Evolutionary conservation across 208 protist genomes (phyloP).

Genomic region (Leishmania turanica): DNA sequence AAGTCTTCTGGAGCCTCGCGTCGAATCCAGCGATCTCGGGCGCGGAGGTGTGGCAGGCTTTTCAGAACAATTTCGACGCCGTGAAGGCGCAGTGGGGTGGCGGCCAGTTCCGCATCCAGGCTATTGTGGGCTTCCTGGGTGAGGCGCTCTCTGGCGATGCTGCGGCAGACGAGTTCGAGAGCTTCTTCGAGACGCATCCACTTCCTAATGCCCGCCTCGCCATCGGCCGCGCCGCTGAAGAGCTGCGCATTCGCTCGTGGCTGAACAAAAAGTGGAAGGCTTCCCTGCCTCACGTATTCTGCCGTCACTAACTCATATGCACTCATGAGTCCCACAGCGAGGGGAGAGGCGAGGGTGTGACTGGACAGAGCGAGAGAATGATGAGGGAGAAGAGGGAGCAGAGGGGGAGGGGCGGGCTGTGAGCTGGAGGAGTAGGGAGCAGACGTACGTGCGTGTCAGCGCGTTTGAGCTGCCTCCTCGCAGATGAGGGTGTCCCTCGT

Average conservation of each 20-base stretch:
- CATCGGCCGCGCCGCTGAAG: constrained; percentile 68
- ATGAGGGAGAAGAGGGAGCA: neutral
- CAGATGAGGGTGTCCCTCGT: too few relatives aligned
- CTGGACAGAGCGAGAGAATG: neutral
- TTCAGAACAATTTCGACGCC: constrained; percentile 68
- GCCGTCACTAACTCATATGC: constrained; percentile 1
- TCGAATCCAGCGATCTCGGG: constrained; percentile 49
- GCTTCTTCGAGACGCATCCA: constrained; percentile 76
- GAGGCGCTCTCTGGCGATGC: constrained; percentile 55
- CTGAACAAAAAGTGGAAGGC: constrained; percentile 61
- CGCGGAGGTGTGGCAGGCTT: constrained; percentile 70
- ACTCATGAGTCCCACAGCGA: neutral
- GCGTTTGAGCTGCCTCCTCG: neutral
- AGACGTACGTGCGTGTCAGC: neutral
- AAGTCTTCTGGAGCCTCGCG: constrained; percentile 56
- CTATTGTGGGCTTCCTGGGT: constrained; percentile 68
- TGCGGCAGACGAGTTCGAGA: constrained; percentile 55
- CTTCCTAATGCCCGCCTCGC: constrained; percentile 77
- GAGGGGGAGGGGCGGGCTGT: neutral
- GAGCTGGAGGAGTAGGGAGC: neutral
- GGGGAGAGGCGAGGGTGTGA: neutral
- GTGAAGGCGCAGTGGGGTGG: constrained; percentile 86
- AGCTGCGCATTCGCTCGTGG: constrained; percentile 65
- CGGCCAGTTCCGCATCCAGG: constrained; percentile 90
- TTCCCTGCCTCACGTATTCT: constrained; percentile 21